Conservation (phyloP, 208 protist species). For the Perkinsela sp. region DNA sequence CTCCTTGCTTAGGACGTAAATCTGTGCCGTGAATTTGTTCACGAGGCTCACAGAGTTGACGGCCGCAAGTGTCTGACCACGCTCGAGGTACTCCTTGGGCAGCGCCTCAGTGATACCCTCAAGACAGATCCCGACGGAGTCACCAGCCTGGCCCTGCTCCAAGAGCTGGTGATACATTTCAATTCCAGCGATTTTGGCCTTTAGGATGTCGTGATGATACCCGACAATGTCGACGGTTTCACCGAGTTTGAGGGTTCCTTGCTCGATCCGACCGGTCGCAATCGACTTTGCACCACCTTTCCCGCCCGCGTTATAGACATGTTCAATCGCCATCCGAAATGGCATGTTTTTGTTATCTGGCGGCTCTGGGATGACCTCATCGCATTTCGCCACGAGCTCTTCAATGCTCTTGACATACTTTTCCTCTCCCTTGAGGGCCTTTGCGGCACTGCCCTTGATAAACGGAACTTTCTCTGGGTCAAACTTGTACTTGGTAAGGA, state of each 20-base stretch:
- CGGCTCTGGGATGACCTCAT: constrained; percentile 71
- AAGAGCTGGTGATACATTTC: constrained; percentile 90
- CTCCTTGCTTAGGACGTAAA: constrained; percentile 91
- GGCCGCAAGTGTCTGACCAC: constrained; percentile 75
- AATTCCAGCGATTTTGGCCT: constrained; percentile 64
- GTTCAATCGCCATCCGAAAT: constrained; percentile 90
- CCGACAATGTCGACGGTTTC: constrained; percentile 86
- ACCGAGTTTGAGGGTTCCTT: constrained; percentile 68
- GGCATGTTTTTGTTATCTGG: constrained; percentile 76
- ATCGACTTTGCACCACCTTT: constrained; percentile 79
- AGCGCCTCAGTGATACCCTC: constrained; percentile 41
- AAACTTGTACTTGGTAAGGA: constrained; percentile 72
- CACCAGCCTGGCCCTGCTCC: constrained; percentile 76
- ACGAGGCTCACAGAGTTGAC: constrained; percentile 66
- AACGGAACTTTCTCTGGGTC: constrained; percentile 62
- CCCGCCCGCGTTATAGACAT: constrained; percentile 63
- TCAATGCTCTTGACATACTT: constrained; percentile 71
- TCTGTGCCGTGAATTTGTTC: constrained; percentile 76
- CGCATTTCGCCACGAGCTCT: constrained; percentile 65
- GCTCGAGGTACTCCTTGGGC: constrained; percentile 78
- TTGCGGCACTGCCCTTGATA: constrained; percentile 74
- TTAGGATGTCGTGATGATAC: constrained; percentile 44
- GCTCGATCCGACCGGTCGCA: constrained; percentile 75
- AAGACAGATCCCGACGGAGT: constrained; percentile 85
- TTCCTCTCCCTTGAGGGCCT: constrained; percentile 75